Conservation (phyloP, 208 protist species). For the Naegleria gruberi region DNA sequence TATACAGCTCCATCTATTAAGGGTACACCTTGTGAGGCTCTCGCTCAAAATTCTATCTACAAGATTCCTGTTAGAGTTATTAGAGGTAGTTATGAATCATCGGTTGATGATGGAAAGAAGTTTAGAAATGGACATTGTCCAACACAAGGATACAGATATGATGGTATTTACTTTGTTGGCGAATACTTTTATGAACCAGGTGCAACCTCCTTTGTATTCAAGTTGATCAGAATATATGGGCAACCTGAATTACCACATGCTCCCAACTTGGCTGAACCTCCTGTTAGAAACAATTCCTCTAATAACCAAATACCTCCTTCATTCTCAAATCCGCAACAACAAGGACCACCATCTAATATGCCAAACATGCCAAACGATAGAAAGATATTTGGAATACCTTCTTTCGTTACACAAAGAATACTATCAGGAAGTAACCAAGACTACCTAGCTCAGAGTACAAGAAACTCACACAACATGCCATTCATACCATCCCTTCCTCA, state of each 20-base stretch:
- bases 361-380: neutral
- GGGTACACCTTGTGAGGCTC: neutral
- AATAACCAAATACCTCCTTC: neutral
- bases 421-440: neutral
- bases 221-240: neutral
- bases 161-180: neutral
- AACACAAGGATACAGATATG: neutral
- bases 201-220: neutral
- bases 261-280: neutral
- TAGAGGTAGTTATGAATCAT: neutral
- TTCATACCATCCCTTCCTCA: neutral
- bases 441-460: neutral
- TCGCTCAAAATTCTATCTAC: neutral
- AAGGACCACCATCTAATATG: neutral
- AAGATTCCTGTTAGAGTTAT: neutral
- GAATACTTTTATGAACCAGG: neutral
- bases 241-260: neutral
- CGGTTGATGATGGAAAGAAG: neutral
- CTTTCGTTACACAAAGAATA: neutral
- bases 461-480: neutral
- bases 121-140: neutral
- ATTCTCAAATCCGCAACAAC: neutral
- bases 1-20: neutral
- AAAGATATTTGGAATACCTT: neutral
- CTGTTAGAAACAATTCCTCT: neutral